Evolutionary conservation across 108 stramenopile genomes (phyloP).

Genomic region (Aurantiochytrium sp.): DNA sequence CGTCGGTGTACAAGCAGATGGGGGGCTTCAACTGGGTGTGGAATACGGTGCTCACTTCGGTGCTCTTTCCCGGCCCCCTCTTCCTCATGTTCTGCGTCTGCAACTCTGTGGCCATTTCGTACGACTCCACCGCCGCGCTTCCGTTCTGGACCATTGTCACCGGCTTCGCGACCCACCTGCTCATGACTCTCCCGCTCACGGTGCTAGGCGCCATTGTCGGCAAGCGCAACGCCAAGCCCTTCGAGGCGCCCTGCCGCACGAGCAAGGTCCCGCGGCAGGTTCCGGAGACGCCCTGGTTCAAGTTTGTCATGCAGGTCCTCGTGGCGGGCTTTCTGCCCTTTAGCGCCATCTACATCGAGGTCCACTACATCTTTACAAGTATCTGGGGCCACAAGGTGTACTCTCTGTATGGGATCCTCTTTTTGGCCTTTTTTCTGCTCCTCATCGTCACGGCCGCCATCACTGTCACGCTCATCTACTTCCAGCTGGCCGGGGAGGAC

Average conservation of each 20-base stretch:
- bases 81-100: slow-evolving; percentile 77
- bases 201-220: slow-evolving; percentile 85
- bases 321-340: slow-evolving; percentile 98
- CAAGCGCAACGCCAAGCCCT: slow-evolving; percentile 78
- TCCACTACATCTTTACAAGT: slow-evolving; percentile 92
- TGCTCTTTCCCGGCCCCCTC: slow-evolving; percentile 79
- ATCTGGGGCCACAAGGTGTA: slow-evolving; percentile 99
- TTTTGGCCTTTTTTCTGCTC: slow-evolving; percentile 85
- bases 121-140: slow-evolving; percentile 87
- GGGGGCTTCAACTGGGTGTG: slow-evolving; percentile 84
- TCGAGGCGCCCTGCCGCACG: slow-evolving; percentile 89
- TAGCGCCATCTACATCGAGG: slow-evolving; percentile 87
- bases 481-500: slow-evolving; percentile 93
- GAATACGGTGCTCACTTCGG: slow-evolving; percentile 74
- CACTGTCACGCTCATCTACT: slow-evolving; percentile 88
- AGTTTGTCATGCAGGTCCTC: slow-evolving; percentile 41
- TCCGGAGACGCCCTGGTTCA: not conserved
- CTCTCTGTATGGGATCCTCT: slow-evolving; percentile 94
- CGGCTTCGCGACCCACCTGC: slow-evolving; percentile 67
- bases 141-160: slow-evolving; percentile 86
- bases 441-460: slow-evolving; percentile 85
- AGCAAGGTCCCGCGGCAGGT: slow-evolving; percentile 92
- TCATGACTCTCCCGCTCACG: slow-evolving; percentile 82
- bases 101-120: slow-evolving; percentile 80
- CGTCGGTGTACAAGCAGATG: slow-evolving; percentile 83